These are phyloP conservation scores for Bruguiera parviflora DNA, from an alignment of 345 rosid genomes.

Conservation along the genomic window DNA sequence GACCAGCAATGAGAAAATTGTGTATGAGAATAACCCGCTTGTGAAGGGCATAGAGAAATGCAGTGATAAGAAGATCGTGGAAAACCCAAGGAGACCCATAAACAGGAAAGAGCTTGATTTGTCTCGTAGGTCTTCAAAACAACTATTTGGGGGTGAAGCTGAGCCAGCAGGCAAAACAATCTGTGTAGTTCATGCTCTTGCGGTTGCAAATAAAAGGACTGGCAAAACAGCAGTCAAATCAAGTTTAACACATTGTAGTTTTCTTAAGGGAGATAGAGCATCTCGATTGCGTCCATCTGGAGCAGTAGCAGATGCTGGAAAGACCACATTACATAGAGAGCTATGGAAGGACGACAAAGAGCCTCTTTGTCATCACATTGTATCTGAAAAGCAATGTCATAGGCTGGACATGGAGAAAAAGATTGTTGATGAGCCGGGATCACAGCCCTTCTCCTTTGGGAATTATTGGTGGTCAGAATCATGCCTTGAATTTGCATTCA, in stretches of 20 bases:
- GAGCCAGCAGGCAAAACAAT: constrained; percentile 9
- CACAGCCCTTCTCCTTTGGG: constrained; percentile 15
- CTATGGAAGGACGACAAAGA: constrained; percentile 16
- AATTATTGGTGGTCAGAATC: constrained; percentile 50
- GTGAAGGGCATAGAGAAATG: constrained; percentile 1
- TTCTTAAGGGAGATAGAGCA: constrained; percentile 11
- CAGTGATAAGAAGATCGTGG: constrained; percentile 4
- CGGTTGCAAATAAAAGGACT: background rate
- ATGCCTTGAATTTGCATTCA: constrained; percentile 44
- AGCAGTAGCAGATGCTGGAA: background rate
- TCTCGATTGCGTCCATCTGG: constrained; percentile 20
- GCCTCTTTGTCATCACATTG: constrained; percentile 11
- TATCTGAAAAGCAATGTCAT: constrained; percentile 6
- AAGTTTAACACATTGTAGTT: background rate
- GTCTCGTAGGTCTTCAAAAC: constrained; percentile 30
- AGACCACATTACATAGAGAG: constrained; percentile 1
- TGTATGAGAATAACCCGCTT: background rate
- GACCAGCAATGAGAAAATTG: background rate
- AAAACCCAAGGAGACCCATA: constrained; percentile 7
- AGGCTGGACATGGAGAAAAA: constrained; percentile 8
- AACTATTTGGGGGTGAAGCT: constrained; percentile 21
- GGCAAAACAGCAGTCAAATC: background rate
- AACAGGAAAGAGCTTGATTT: constrained; percentile 12
- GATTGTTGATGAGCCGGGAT: constrained; percentile 16
- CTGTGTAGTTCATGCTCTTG: background rate